These are phyloP conservation scores for Suillus plorans DNA, from an alignment of 768 basidiomycete species.

Conservation along the genomic window DNA sequence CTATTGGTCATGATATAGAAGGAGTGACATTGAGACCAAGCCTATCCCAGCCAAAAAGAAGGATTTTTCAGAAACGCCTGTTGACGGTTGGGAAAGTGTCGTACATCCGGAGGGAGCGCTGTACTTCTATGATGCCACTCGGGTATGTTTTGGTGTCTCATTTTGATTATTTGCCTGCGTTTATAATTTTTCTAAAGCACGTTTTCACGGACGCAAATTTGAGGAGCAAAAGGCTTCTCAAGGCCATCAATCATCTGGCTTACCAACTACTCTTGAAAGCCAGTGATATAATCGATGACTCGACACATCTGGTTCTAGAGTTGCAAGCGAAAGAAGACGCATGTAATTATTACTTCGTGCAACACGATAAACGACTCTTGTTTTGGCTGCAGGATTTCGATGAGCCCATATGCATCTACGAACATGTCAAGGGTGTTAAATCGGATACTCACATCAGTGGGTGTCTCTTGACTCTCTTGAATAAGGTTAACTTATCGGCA, in stretches of 20 bases:
- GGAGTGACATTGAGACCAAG: not conserved
- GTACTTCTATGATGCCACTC: not conserved
- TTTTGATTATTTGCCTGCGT: not conserved
- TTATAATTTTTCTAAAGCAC: not conserved
- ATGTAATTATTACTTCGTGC: constrained; percentile 43
- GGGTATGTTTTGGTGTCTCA: not conserved
- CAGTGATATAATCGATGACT: not conserved
- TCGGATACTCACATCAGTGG: constrained; percentile 9
- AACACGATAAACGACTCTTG: constrained; percentile 39
- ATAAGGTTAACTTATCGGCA: not conserved
- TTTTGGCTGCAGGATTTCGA: constrained; percentile 47
- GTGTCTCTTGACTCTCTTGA: not conserved
- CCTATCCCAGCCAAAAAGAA: constrained; percentile 4
- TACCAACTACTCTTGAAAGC: not conserved
- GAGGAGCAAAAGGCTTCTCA: not conserved
- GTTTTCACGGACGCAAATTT: constrained; percentile 8
- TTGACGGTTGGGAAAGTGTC: not conserved
- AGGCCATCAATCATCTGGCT: not conserved
- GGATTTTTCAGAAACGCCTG: not conserved
- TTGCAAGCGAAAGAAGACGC: not conserved
- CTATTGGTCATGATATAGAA: not conserved
- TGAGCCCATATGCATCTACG: constrained; percentile 31
- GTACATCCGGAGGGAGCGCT: constrained; percentile 8
- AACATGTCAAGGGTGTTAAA: constrained; percentile 37
- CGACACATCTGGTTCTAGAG: constrained; percentile 3